These are phyloP conservation scores for Remersonia thermophila DNA, from an alignment of 2,329 filamentous ascomycete species.

Conservation along the genomic window DNA sequence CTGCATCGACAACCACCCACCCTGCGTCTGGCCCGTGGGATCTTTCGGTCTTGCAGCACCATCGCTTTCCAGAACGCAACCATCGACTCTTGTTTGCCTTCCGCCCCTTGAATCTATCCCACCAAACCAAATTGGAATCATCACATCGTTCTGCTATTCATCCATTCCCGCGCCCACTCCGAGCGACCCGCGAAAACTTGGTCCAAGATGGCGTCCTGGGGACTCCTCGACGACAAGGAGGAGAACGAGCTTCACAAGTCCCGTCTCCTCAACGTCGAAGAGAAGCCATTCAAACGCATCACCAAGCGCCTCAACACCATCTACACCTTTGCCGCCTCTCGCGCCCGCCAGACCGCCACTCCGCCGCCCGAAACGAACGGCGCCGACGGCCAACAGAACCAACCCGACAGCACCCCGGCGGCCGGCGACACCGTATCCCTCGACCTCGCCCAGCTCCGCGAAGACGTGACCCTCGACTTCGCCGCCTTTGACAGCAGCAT, in stretches of 20 bases:
- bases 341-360: slow-evolving; percentile 44
- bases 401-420: slow-evolving; percentile 21
- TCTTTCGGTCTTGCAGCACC: too few relatives aligned
- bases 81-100: too few relatives aligned
- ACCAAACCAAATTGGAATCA: too few relatives aligned
- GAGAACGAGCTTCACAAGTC: slow-evolving; percentile 79
- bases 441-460: slow-evolving; percentile 56
- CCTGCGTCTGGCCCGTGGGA: too few relatives aligned
- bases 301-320: slow-evolving; percentile 66
- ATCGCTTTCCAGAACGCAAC: too few relatives aligned
- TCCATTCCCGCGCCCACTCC: too few relatives aligned
- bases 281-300: slow-evolving; percentile 82
- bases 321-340: slow-evolving; percentile 46
- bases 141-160: too few relatives aligned
- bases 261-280: slow-evolving; percentile 79
- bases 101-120: too few relatives aligned
- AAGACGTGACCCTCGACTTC: slow-evolving; percentile 80
- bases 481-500: slow-evolving; percentile 78
- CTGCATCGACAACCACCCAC: too few relatives aligned
- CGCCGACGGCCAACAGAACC: slow-evolving; percentile 20
- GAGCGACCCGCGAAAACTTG: too few relatives aligned
- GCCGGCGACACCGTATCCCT: not conserved
- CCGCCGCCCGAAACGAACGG: slow-evolving; percentile 48
- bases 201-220: slow-evolving; percentile 38
- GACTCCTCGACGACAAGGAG: slow-evolving; percentile 59